These are phyloP conservation scores for Iberis pinnata DNA, from an alignment of 345 rosid species.

Conservation along the genomic window DNA sequence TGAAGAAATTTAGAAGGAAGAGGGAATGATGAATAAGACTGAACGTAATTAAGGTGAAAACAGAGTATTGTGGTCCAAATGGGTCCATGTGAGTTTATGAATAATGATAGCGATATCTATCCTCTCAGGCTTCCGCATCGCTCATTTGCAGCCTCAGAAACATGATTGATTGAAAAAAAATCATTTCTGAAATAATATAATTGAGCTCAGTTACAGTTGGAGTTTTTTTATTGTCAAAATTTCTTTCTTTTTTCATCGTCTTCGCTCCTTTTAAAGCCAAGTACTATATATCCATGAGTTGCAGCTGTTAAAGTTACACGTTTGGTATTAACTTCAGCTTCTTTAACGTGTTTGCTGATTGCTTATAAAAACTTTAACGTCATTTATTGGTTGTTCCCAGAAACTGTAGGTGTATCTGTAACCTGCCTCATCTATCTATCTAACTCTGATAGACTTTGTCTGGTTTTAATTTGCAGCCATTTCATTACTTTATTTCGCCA, in stretches of 20 bases:
- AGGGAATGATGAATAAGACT: conserved; percentile 22
- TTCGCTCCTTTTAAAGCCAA: conserved; percentile 20
- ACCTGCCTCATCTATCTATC: conserved; percentile 12
- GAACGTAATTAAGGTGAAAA: conserved; percentile 17
- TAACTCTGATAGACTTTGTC: conserved; percentile 18
- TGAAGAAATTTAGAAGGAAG: conserved; percentile 20
- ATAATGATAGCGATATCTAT: conserved; percentile 38
- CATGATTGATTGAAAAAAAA: not conserved
- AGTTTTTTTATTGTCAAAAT: not conserved
- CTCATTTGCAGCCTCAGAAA: conserved; percentile 51
- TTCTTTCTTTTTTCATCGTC: conserved; percentile 14
- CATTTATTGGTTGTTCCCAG: conserved; percentile 22
- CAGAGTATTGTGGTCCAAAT: conserved; percentile 24
- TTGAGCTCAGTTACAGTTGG: conserved; percentile 12
- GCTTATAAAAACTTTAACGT: conserved; percentile 13
- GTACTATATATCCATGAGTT: conserved; percentile 23
- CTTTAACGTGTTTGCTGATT: conserved; percentile 32
- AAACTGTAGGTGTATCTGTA: conserved; percentile 25
- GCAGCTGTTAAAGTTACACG: conserved; percentile 24
- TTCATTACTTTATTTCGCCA: conserved; percentile 23
- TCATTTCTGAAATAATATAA: conserved; percentile 14
- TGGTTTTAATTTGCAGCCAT: conserved; percentile 16
- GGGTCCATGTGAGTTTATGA: conserved; percentile 32
- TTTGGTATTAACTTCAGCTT: not conserved
- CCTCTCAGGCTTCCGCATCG: conserved; percentile 31